Base-by-base conservation (phyloP, 306 rosid species). In the Cucurbita argyrosperma region DNA sequence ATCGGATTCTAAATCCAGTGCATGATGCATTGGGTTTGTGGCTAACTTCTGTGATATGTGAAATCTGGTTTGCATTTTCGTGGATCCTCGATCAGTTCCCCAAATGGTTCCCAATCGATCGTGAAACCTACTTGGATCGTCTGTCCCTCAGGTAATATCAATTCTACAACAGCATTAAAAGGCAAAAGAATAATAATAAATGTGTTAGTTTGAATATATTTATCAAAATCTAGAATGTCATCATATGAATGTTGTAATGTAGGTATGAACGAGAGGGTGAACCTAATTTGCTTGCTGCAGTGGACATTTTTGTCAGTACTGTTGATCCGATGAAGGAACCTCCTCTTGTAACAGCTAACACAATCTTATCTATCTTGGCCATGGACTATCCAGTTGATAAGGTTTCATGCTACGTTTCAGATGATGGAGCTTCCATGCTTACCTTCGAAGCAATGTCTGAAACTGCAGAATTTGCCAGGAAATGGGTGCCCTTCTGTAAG, bases 261-360 rank as follows among this genome's bases (percentile, higher is more conserved):
- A 93, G 98, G 86, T 90, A 85, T 81, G 98, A 92, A 78, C 83
- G 90, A 46, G 98, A 92, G 81, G 96, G 91, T 5, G 96, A 92
- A 78, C 96, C 96, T 2, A 92, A 88, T 54, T 74, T 87, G 96
- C 96, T 92, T 58, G 79, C 86, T 26, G 90, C 98, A 18, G 96
- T 88, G 6, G 98, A 92, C 77, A 83, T 92, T 64, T 92, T 92
- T 66, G 98, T 92, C 43, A 90, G 96, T 87, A 92, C 98, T 18
- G 98, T 92, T 89, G 98, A 92, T 78, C 98, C 98, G 8, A 82
- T 90, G 96, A 92, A 92, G 88, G 98, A 92, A 72, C 98, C 98
- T 80, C 98, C 98, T 37, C 81, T 92, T 78, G 88, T 83, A 72
- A 92, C 98, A 72, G 92, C 92, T 40, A 92, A 92, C 85, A 90